phyloP scores from a whole-genome alignment of 345 rosid species.

The Excoecaria agallocha region DNA sequence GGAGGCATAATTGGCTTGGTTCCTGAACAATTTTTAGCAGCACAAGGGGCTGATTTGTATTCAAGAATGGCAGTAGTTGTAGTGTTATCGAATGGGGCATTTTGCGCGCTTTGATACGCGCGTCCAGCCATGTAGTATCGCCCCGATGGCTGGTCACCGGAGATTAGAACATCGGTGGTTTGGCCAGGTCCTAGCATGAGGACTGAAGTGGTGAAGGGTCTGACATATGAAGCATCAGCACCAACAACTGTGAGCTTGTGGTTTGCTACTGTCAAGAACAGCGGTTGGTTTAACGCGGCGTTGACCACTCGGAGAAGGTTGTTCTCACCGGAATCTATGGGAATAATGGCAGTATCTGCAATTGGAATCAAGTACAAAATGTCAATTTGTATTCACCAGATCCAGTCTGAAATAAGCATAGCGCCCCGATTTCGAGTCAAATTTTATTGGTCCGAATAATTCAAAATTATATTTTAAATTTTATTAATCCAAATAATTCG shows the following conservation, averaged over 20 bases:
- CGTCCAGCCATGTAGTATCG: constrained; percentile 28
- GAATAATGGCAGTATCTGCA: constrained; percentile 28
- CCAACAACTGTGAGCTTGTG: constrained; percentile 32
- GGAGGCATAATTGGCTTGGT: constrained; percentile 29
- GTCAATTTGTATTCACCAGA: no score
- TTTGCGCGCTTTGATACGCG: constrained; percentile 27
- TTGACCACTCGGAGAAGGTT: constrained; percentile 32
- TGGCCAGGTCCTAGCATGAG: constrained; percentile 34
- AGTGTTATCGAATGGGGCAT: constrained; percentile 29
- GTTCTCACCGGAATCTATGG: constrained; percentile 29
- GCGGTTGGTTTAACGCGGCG: constrained; percentile 25
- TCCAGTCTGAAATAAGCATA: no score
- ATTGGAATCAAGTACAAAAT: neutral
- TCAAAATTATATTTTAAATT: no score
- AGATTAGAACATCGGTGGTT: constrained; percentile 33
- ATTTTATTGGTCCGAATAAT: no score
- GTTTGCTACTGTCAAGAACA: constrained; percentile 30
- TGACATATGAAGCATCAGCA: constrained; percentile 28
- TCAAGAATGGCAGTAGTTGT: constrained; percentile 32
- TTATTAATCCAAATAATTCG: no score
- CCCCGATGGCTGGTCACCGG: constrained; percentile 23
- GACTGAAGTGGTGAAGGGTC: constrained; percentile 30
- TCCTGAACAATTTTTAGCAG: constrained; percentile 12
- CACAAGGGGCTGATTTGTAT: constrained; percentile 28
- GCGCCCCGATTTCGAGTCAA: no score